phyloP scores from a whole-genome alignment of 2,329 filamentous ascomycete species.

The Aaosphaeria pasadenensis region DNA sequence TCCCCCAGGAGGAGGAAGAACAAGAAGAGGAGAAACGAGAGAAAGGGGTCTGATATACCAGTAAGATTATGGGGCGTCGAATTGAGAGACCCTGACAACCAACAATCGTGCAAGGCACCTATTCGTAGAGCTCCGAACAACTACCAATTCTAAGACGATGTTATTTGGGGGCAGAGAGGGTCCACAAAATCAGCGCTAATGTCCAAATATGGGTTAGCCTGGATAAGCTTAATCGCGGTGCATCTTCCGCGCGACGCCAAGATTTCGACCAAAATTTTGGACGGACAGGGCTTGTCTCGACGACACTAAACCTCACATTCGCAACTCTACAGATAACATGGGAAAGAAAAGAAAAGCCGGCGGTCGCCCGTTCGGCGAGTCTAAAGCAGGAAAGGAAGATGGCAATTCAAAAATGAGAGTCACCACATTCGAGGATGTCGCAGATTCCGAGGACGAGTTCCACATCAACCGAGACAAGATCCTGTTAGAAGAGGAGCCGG shows the following conservation, averaged over 20 bases:
- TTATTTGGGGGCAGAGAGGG: no score
- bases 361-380: conserved; percentile 39
- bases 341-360: conserved; percentile 67
- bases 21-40: background rate
- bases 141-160: no score
- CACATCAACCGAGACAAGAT: conserved; percentile 84
- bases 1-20: background rate
- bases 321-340: conserved; percentile 35
- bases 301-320: background rate
- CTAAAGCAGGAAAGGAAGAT: conserved; percentile 31
- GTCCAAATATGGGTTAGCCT: background rate
- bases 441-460: conserved; percentile 92
- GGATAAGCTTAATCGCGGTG: background rate
- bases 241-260: conserved; percentile 23
- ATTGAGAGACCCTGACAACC: no score
- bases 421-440: conserved; percentile 74
- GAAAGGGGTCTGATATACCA: no score
- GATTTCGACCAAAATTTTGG: conserved; percentile 25
- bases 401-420: conserved; percentile 55
- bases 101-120: no score
- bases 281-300: background rate
- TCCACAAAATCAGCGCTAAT: background rate
- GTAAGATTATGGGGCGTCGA: no score
- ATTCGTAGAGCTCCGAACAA: no score
- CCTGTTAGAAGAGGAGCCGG: conserved; percentile 75